Evolutionary conservation across 2,329 filamentous ascomycete species (phyloP), one percentile per base, ranked within the genome.

Genomic region (Dothideomycetidae sp.): DNA sequence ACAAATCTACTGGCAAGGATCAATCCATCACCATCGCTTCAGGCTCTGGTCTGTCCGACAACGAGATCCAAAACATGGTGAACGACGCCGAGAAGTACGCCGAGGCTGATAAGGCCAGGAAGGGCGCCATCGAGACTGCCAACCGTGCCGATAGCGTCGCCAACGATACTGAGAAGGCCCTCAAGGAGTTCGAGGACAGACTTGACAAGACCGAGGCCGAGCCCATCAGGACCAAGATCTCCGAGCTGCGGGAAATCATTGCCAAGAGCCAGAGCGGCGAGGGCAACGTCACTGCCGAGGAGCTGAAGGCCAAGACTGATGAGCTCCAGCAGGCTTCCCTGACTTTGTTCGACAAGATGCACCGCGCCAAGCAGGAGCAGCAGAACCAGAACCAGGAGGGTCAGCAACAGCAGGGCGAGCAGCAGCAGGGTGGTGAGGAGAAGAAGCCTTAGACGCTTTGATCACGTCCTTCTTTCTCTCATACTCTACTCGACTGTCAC

Each of bases 331-430:
- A 81, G 61, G 83, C 88, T 50, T 88, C 81, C 64, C 71, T 98
- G 66, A 93, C 82, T 67, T 78, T 96, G 56, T 96, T 98, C 63
- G 90, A 96, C 71, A 94, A 96, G 81, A 93, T 98, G 83, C 88
- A 98, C 81, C 92, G 93, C 73, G 84, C 88, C 50, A 79, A 83
- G 53, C 61, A 66, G 50, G 69, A 58, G 46, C 63, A 71, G 54
- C 52, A 63, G 52, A 50, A 61, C 53, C 59, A 65, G 53, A 62
- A 67, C 57, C 56, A 57, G 47, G 51, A 50, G 41, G 53, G 56
- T 36, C 47, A 56, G 49, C 50, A 59, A 47, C 54, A 57, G 46
- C 53, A 42, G 31, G 49, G 47, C 35, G 50, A 62, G 50, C 52
- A 59, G 50, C 47, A 52, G 46, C 46, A 50, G 52, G 49, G 54